Percentiles rank a stretch among this genome's conserved stretches.
phyloP scores from a whole-genome alignment of 2,329 filamentous ascomycete species.

The Phialocephala sp. region DNA sequence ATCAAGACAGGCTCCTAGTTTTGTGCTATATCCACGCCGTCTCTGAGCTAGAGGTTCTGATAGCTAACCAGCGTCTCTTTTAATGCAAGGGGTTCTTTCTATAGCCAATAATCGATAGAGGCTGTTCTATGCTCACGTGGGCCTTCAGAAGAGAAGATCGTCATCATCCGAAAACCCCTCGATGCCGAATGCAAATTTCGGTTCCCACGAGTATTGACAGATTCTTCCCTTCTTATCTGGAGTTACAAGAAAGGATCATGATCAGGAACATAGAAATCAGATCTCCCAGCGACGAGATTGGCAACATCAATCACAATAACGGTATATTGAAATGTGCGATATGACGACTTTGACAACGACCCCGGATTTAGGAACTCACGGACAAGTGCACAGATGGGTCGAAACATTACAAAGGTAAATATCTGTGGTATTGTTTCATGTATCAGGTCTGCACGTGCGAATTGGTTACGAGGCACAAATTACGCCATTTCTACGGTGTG shows the following conservation, averaged over 20 bases:
- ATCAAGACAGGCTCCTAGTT: not conserved
- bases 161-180: not conserved
- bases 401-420: not conserved
- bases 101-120: not conserved
- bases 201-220: not conserved
- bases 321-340: not conserved
- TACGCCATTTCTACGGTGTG: not conserved
- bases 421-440: not conserved
- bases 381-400: not conserved
- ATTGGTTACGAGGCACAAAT: not conserved
- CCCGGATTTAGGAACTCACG: not conserved
- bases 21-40: not conserved
- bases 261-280: not conserved
- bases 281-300: conserved; percentile 7
- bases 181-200: not conserved
- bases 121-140: not conserved
- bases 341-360: not conserved
- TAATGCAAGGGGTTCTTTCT: not conserved
- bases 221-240: not conserved
- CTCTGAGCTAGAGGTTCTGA: not conserved
- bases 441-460: not conserved
- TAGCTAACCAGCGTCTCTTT: not conserved
- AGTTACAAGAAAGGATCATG: not conserved
- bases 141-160: not conserved
- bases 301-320: conserved; percentile 15